Evolutionary conservation across 192 early-diverging fungal species (phyloP).

Genomic region (Coemansia sp.): DNA sequence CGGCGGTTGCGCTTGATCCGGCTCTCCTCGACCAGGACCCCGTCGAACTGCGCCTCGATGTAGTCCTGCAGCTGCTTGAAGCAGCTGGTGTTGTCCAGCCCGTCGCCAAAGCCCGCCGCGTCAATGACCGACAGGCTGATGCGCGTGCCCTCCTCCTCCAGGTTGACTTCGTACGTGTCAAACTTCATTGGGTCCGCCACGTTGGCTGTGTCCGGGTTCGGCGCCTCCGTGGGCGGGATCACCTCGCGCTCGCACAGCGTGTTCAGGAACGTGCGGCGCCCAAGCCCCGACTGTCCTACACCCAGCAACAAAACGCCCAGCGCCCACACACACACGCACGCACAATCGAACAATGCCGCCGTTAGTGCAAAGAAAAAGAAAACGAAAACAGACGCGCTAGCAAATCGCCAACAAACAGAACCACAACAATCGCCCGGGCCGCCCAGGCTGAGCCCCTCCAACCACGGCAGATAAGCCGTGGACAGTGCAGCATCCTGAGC

Average conservation of each 20-base stretch:
- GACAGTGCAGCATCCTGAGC: too few relatives aligned
- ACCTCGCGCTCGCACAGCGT: constrained; percentile 86
- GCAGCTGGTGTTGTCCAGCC: constrained; percentile 88
- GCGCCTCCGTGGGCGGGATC: constrained; percentile 67
- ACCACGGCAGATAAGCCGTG: too few relatives aligned
- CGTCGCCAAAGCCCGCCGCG: constrained; percentile 97
- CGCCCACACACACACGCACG: neutral
- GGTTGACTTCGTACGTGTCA: constrained; percentile 80
- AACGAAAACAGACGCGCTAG: constrained; percentile 2
- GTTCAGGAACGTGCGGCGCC: constrained; percentile 97
- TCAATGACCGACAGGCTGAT: constrained; percentile 94
- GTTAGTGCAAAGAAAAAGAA: neutral
- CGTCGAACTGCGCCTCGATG: constrained; percentile 93
- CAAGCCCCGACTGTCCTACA: constrained; percentile 66
- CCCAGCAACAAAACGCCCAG: neutral
- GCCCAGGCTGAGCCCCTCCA: too few relatives aligned
- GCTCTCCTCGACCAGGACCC: constrained; percentile 86
- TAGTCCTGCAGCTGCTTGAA: constrained; percentile 90
- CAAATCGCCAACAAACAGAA: constrained; percentile 11
- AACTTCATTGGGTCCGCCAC: constrained; percentile 86
- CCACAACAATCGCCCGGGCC: too few relatives aligned
- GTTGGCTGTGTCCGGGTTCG: constrained; percentile 69
- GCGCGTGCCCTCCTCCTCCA: constrained; percentile 96
- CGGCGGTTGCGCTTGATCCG: constrained; percentile 77
- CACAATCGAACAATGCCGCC: neutral